Base-by-base conservation (phyloP, 2,329 filamentous ascomycete species). In the Apiospora arundinis region DNA sequence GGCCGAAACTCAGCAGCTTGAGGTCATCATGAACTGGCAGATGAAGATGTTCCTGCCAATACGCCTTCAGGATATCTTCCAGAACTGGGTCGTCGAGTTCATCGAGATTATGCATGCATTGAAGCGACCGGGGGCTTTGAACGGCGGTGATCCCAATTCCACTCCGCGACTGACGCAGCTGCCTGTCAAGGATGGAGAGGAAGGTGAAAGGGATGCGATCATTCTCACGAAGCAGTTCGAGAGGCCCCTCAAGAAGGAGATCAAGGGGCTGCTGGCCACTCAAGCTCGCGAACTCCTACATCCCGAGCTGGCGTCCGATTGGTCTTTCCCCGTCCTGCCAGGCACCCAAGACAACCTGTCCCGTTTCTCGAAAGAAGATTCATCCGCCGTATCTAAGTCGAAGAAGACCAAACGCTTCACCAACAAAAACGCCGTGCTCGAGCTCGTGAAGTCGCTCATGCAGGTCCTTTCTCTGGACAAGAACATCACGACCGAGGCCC, bases 11-110 rank as follows among this genome's bases (percentile, higher is more conserved):
- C 95, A 98, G 79, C 88, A 90, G 3, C 88, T 98, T 18, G 93
- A 98, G 77, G 96, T 93, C 14, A 91, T 99, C 77, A 98, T 99
- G 95, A 93, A 97, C 82, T 99, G 97, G 97, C 96, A 99, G 81
- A 92, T 99, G 79, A 92, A 91, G 65, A 95, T 94, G 0, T 98
- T 98, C 80, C 83, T 99, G 0, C 96, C 97, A 0, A 80, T 85
- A 0, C 91, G 92, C 5, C 86, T 99, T 67, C 95, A 98, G 78
- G 88, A 92, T 0, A 89, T 92, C 12, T 99, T 99, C 85, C 90
- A 95, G 73, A 92, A 97, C 76, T 98, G 95, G 94, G 90, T 98
- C 3, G 90, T 97, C 18, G 94, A 97, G 79, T 99, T 98, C 81
- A 93, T 99, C 75, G 91, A 97, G 75, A 87, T 98, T 70, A 98